phyloP scores from a whole-genome alignment of 345 rosid species.

The Boechera retrofracta region DNA sequence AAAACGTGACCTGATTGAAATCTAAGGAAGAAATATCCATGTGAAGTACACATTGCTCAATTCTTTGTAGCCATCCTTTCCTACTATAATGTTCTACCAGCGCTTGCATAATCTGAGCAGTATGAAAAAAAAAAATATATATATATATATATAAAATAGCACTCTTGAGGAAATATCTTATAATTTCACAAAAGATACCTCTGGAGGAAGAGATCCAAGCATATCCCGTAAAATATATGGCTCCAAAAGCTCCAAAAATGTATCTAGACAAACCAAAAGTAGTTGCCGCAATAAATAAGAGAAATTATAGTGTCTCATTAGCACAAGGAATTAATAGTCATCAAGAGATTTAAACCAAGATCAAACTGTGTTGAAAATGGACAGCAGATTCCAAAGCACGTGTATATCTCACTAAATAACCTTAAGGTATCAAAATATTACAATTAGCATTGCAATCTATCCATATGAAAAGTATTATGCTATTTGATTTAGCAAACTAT shows the following conservation, averaged over 20 bases:
- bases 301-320: constrained; percentile 13
- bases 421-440: neutral
- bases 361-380: constrained; percentile 22
- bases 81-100: constrained; percentile 96
- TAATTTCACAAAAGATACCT: constrained; percentile 57
- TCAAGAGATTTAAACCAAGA: constrained; percentile 7
- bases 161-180: constrained; percentile 30
- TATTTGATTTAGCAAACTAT: constrained; percentile 25
- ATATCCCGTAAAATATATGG: constrained; percentile 95
- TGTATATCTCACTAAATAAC: constrained; percentile 27
- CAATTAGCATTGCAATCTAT: constrained; percentile 9
- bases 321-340: constrained; percentile 23
- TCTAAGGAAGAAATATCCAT: constrained; percentile 98
- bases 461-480: constrained; percentile 2
- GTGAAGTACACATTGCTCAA: constrained; percentile 99
- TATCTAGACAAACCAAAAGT: constrained; percentile 56
- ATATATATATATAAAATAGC: constrained; percentile 19
- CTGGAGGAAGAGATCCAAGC: constrained; percentile 99
- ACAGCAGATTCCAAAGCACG: constrained; percentile 11
- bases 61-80: constrained; percentile 97
- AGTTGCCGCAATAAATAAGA: constrained; percentile 20
- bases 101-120: constrained; percentile 91
- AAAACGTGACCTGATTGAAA: constrained; percentile 81
- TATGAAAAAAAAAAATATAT: constrained; percentile 41
- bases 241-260: constrained; percentile 99